Base-by-base conservation (phyloP, 208 protist species). In the Trypanosoma scelopori region DNA sequence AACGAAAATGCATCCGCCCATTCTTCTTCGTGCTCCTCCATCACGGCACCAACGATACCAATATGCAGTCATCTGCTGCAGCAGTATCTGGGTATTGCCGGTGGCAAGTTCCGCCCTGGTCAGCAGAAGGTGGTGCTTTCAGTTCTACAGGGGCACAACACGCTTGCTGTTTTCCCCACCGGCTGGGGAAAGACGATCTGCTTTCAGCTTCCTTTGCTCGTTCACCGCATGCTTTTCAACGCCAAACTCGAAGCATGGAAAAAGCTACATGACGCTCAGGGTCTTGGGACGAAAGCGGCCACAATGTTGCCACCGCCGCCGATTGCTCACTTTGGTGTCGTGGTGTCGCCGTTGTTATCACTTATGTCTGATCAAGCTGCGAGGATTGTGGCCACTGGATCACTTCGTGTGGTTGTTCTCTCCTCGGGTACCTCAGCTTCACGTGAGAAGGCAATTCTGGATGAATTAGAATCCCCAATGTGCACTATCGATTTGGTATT, bases 131-230 rank as follows among this genome's bases (percentile, higher is more conserved):
- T 87, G 6, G 81, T 89, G 18, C 65, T 90, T 15, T 81, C 79
- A 5, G 66, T 93, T 15, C 64, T 97, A 23, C 67, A 75, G 16
- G 76, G 84, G 1, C 43, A 55, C n/a, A 80, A 71, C 60, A 92
- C 92, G n/a, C 87, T 99, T 23, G 84, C 92, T 1, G 72, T 99
- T 23, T 89, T 94, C 50, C 94, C 97, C 6, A 98, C 97, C 0
- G 97, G 97, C n/a, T 96, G 85, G 75, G 97, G 97, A 3, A 99
- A 99, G 69, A 98, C 91, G 1, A 82, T 99, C 30, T 97, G 87
- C 70, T 99, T 97, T 71, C 94, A 98, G 75, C 89, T 98, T 55
- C 92, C 97, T 1, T 97, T 97, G 62, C 81, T 97, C 12, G 80
- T 95, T 0, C 79, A 92, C 52, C 76, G 88, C 0, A 71, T 91